Percentiles rank a stretch among this genome's conserved stretches.
Conservation (phyloP, 1,284 basidiomycete genomes). For the Trametes sp. region DNA sequence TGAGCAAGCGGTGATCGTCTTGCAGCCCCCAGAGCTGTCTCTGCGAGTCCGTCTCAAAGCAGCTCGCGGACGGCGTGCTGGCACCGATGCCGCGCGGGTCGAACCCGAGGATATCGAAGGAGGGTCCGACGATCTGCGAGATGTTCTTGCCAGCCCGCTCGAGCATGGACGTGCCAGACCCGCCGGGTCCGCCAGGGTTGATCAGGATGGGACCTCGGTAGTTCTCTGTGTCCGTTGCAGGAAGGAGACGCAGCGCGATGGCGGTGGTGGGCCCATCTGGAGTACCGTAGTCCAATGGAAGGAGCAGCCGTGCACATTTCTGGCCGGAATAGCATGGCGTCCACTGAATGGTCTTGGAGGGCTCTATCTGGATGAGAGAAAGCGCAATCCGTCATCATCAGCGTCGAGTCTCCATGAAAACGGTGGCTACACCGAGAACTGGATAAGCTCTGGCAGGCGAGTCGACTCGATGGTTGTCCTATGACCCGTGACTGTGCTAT, state of each 20-base stretch:
- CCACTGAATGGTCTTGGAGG: slow-evolving; percentile 31
- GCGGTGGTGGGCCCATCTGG: slow-evolving; percentile 40
- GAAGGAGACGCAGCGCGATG: slow-evolving; percentile 47
- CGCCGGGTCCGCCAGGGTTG: slow-evolving; percentile 63
- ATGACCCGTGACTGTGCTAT: no score
- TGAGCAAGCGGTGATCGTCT: slow-evolving; percentile 13
- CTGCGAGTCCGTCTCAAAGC: slow-evolving; percentile 36
- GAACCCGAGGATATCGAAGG: slow-evolving; percentile 59
- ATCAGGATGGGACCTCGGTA: slow-evolving; percentile 56
- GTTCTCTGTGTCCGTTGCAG: slow-evolving; percentile 34
- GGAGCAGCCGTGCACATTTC: slow-evolving; percentile 35
- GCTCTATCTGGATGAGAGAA: slow-evolving; percentile 27
- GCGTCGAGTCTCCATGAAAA: no score
- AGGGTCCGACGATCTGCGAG: slow-evolving; percentile 47
- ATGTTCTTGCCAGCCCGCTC: slow-evolving; percentile 40
- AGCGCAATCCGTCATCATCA: no score
- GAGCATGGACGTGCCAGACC: slow-evolving; percentile 50
- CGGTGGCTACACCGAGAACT: no score
- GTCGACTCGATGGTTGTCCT: no score
- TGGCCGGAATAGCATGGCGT: slow-evolving; percentile 32
- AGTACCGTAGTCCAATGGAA: slow-evolving; percentile 49
- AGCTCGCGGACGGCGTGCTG: slow-evolving; percentile 31
- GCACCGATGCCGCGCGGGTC: slow-evolving; percentile 48
- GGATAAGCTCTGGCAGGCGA: no score
- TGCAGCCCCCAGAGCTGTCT: slow-evolving; percentile 29